Percentiles rank a stretch among this genome's conserved stretches.
These are phyloP conservation scores for Coniochaeta sp. DNA, from an alignment of 2,329 filamentous ascomycete species.

Conservation along the genomic window DNA sequence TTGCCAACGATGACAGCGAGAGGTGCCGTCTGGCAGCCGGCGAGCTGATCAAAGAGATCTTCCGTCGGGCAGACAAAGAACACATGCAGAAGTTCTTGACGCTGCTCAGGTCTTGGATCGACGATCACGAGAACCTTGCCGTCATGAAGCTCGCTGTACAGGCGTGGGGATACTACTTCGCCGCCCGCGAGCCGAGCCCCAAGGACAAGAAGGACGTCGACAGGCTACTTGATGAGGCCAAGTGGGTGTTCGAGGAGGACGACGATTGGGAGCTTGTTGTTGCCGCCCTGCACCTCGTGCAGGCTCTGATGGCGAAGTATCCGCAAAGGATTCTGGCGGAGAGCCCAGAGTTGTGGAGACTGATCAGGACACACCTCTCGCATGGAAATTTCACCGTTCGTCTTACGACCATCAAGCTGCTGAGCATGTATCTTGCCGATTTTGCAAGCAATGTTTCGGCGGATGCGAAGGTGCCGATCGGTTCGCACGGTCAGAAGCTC, in stretches of 20 bases:
- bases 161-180: conserved; percentile 77
- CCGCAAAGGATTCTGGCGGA: conserved; percentile 55
- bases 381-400: conserved; percentile 71
- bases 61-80: conserved; percentile 69
- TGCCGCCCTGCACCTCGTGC: conserved; percentile 62
- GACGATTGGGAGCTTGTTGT: conserved; percentile 61
- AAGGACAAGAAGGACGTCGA: conserved; percentile 62
- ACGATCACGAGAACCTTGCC: conserved; percentile 63
- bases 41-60: conserved; percentile 72
- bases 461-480: conserved; percentile 48
- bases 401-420: conserved; percentile 64
- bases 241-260: conserved; percentile 45
- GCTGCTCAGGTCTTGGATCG: conserved; percentile 69
- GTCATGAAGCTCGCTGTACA: conserved; percentile 71
- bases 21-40: conserved; percentile 80
- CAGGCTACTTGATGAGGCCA: conserved; percentile 49
- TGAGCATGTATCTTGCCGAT: conserved; percentile 73
- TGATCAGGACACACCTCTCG: conserved; percentile 60
- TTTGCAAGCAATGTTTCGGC: conserved; percentile 59
- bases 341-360: conserved; percentile 62
- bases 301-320: conserved; percentile 59
- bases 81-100: conserved; percentile 62
- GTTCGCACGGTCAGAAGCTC: conserved; percentile 65
- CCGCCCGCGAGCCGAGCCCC: conserved; percentile 50
- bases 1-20: conserved; percentile 82